These are phyloP conservation scores for Hygrophoropsis aurantiaca DNA, from an alignment of 768 basidiomycete genomes.

Conservation along the genomic window DNA sequence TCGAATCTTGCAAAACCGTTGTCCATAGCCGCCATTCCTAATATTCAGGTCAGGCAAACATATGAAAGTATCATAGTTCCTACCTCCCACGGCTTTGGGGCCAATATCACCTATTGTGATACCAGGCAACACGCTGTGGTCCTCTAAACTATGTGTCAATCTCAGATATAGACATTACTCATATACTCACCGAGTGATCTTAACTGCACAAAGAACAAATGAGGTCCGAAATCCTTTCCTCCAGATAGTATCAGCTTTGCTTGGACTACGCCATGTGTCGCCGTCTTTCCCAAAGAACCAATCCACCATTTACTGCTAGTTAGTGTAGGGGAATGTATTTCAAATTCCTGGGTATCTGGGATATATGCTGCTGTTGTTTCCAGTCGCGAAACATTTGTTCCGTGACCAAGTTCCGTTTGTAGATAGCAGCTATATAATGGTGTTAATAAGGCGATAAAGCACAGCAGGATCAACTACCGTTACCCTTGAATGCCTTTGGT, in stretches of 20 bases:
- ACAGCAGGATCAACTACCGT: not conserved
- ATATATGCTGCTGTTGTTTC: conserved; percentile 80
- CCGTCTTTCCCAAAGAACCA: conserved; percentile 67
- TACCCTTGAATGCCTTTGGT: conserved; percentile 60
- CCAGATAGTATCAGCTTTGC: conserved; percentile 68
- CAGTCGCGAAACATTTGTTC: conserved; percentile 64
- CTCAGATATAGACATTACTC: not conserved
- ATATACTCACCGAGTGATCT: conserved; percentile 51
- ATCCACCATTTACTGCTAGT: conserved; percentile 86
- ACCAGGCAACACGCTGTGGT: conserved; percentile 59
- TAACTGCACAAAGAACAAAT: conserved; percentile 73
- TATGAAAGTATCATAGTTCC: not conserved
- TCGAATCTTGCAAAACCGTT: conserved; percentile 71
- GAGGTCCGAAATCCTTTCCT: conserved; percentile 64
- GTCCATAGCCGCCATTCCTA: conserved; percentile 56
- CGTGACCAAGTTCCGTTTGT: conserved; percentile 80
- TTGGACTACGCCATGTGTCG: conserved; percentile 76
- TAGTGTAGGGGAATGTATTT: conserved; percentile 72
- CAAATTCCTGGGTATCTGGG: conserved; percentile 66
- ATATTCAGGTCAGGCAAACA: not conserved
- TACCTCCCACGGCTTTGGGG: conserved; percentile 34
- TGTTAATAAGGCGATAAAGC: not conserved
- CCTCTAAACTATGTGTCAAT: conserved; percentile 38
- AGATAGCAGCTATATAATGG: conserved; percentile 53
- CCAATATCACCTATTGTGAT: conserved; percentile 70